Conservation (phyloP, 75 land plant species). For the Chamaecyparis obtusa region DNA sequence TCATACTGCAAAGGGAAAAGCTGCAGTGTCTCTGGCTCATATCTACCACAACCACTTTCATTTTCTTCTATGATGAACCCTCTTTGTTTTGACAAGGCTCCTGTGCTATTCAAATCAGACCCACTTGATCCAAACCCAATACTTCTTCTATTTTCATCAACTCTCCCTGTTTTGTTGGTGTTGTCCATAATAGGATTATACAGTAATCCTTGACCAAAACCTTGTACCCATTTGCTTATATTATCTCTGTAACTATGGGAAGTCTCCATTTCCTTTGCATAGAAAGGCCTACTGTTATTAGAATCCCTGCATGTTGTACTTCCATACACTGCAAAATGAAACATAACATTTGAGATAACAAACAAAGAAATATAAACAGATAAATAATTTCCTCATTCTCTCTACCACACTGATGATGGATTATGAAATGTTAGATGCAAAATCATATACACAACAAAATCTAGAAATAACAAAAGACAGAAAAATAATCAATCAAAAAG, state of each 20-base stretch:
- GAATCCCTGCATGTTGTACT: neutral
- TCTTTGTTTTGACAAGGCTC: neutral
- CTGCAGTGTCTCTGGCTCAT: neutral
- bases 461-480: too few relatives aligned
- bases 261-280: neutral
- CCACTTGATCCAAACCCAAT: neutral
- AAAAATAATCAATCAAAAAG: neutral
- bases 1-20: constrained; percentile 3
- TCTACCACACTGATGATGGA: too few relatives aligned
- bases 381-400: neutral
- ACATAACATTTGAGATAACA: neutral
- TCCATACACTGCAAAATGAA: neutral
- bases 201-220: neutral
- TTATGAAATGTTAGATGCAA: too few relatives aligned
- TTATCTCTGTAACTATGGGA: neutral
- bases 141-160: neutral
- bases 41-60: neutral
- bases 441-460: too few relatives aligned
- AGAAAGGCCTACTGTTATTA: neutral
- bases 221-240: neutral
- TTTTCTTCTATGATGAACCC: neutral
- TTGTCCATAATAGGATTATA: neutral
- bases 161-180: neutral
- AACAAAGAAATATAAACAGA: neutral
- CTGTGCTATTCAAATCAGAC: neutral